Base-by-base conservation (phyloP, 2,329 filamentous ascomycete species). In the Trichoderma breve region DNA sequence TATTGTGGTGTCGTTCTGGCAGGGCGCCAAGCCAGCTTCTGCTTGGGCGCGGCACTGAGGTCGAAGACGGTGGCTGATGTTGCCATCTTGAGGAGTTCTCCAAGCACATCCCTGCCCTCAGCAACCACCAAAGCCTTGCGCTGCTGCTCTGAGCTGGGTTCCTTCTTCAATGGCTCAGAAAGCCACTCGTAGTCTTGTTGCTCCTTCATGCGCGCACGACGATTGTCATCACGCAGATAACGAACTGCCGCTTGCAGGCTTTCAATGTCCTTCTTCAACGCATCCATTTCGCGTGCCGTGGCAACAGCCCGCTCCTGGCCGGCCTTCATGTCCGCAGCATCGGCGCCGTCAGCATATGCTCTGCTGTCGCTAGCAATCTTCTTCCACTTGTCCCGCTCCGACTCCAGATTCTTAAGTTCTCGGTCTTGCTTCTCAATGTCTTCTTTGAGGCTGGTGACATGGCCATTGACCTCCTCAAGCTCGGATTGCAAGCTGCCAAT, bases 231-330 rank as follows among this genome's bases (percentile, higher is more conserved):
- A 30, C 90, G 86, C 34, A 94, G 84, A 79, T 90, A 92, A 12
- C 90, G 86, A 60, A 93, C 88, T 1, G 91, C 90, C 2, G 88
- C 86, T 78, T 93, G 86, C 71, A 92, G 80, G 75, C 84, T 85
- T 70, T 85, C 86, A 76, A 94, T 90, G 73, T 95, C 91, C 75
- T 86, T 86, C 80, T 91, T 90, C 75, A 95, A 87, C 11, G 85
- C 84, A 75, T 94, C 91, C 82, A 94, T 90, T 80, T 95, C 92
- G 68, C 90, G 88, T 32, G 90, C 90, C 1, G 90, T 92, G 5
- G 90, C 89, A 61, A 92, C 90, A 32, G 91, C 90, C 30, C 89
- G 87, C 78, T 92, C 89, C 77, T 91, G 87, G 26, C 89, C 88
- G 12, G 87, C 86, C 80, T 88, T 88, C 72, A 85, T 83, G 15